Evolutionary conservation across 2,329 filamentous ascomycete species (phyloP), one percentile per base, ranked within the genome.

Genomic region (Microthyrium microscopicum): DNA sequence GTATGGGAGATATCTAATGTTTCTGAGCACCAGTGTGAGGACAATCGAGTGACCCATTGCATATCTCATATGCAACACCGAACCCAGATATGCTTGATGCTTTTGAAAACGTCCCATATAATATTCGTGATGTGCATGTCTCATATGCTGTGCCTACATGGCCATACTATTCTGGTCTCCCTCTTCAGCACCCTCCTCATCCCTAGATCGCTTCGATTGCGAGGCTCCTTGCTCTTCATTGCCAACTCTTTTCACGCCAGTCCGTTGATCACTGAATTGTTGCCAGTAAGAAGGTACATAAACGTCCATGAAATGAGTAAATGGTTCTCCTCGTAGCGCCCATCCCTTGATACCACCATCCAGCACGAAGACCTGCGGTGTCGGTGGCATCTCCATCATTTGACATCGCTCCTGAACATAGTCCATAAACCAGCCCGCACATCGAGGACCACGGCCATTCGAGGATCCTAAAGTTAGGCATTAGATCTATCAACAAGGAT

Each of bases 381-480:
- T 34, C 28, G 39, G 37, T 24, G 31, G 38, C 12, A 33, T 22
- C 5, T 26, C 37, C 9, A 38, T 36, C 24, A 20, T 24, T 33
- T 16, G 13, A 26, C 11, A 27, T 18, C 35, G 36, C 17, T 21
- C n/a, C 8, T 22, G 24, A 7, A 39, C 28, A 18, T 39, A 41
- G 7, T 41, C 37, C 12, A 29, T 27, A 25, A 55, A 55, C 53
- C 51, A 54, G 0, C 39, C 46, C 5, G 53, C 53, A 38, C 52
- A 55, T 12, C 51, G 43, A 11, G 47, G 45, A 4, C 43, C 52
- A 21, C 52, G 42, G 5, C 49, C 49, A 16, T 33, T 40, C 24
- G 40, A 42, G 2, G 41, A 43, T 12, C 40, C 40, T 42, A 20
- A 5, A n/a, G 15, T 29, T 9, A 29, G 27, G 15, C 29, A 31